Conservation (phyloP, 148 eudicot species). For the Silene uniflora region DNA sequence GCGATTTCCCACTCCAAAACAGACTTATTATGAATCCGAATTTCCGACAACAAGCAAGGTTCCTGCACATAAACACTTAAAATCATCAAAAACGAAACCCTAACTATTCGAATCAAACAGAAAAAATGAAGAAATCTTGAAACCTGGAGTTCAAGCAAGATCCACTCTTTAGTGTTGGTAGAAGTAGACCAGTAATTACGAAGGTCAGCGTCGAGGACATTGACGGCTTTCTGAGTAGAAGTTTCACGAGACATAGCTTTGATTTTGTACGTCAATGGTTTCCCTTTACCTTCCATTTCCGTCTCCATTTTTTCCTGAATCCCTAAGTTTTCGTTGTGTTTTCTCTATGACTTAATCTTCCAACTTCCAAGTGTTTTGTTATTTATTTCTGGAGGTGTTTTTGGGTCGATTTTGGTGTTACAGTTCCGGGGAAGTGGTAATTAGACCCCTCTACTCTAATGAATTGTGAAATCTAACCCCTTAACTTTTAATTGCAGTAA, state of each 20-base stretch:
- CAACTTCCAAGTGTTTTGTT: neutral
- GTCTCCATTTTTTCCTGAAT: slow-evolving; percentile 38
- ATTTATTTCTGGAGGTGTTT: neutral
- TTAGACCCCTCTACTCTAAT: no score
- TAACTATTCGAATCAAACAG: neutral
- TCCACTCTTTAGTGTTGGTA: slow-evolving; percentile 85
- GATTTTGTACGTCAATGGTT: slow-evolving; percentile 60
- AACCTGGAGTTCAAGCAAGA: slow-evolving; percentile 74
- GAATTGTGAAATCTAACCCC: no score
- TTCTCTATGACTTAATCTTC: neutral
- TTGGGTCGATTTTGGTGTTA: neutral
- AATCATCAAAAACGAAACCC: neutral
- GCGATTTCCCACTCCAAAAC: slow-evolving; percentile 89
- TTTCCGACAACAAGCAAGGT: slow-evolving; percentile 67
- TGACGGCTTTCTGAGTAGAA: slow-evolving; percentile 54
- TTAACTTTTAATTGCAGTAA: no score
- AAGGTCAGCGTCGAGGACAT: slow-evolving; percentile 65
- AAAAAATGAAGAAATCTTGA: neutral
- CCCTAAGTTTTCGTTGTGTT: neutral
- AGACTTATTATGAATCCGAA: slow-evolving; percentile 75
- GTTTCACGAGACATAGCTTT: slow-evolving; percentile 76
- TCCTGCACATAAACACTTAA: slow-evolving; percentile 40
- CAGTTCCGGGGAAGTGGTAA: no score
- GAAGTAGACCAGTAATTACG: slow-evolving; percentile 81
- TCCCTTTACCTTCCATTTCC: slow-evolving; percentile 54